phyloP scores from a whole-genome alignment of 805 yeast genomes.

The Isabelozyma pseudorhagii region DNA sequence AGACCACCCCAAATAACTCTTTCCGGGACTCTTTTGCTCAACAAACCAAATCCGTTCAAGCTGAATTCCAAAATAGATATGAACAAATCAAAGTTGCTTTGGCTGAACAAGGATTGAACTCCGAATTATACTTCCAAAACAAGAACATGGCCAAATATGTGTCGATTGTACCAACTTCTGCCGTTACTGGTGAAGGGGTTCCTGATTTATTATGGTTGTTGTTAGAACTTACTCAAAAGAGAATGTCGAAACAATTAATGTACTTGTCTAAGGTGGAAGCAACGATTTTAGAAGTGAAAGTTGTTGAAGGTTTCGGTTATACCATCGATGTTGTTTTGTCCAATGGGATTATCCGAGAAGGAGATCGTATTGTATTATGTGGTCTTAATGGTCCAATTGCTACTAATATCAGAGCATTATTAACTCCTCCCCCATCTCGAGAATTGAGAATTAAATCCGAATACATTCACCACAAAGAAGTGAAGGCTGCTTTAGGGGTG shows the following conservation, averaged over 20 bases:
- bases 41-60: constrained; percentile 81
- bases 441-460: constrained; percentile 97
- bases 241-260: constrained; percentile 98
- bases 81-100: constrained; percentile 83
- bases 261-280: constrained; percentile 93
- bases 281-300: constrained; percentile 95
- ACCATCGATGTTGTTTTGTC: constrained; percentile 96
- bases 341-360: constrained; percentile 93
- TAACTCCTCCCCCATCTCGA: constrained; percentile 96
- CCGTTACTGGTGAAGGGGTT: constrained; percentile 99
- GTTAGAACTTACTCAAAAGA: constrained; percentile 92
- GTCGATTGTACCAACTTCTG: constrained; percentile 97
- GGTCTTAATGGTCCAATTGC: constrained; percentile 99
- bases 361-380: constrained; percentile 92
- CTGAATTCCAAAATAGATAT: constrained; percentile 87
- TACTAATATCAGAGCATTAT: constrained; percentile 89
- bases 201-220: constrained; percentile 96
- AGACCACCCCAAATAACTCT: constrained; percentile 83
- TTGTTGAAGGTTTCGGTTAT: constrained; percentile 97
- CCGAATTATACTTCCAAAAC: constrained; percentile 94
- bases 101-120: constrained; percentile 97
- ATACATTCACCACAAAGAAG: constrained; percentile 94
- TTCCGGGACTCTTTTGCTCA: constrained; percentile 89
- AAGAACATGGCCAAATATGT: constrained; percentile 90
- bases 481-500: constrained; percentile 98